Base-by-base conservation (phyloP, 495 filamentous ascomycete species). In the Acidiella bohemica region DNA sequence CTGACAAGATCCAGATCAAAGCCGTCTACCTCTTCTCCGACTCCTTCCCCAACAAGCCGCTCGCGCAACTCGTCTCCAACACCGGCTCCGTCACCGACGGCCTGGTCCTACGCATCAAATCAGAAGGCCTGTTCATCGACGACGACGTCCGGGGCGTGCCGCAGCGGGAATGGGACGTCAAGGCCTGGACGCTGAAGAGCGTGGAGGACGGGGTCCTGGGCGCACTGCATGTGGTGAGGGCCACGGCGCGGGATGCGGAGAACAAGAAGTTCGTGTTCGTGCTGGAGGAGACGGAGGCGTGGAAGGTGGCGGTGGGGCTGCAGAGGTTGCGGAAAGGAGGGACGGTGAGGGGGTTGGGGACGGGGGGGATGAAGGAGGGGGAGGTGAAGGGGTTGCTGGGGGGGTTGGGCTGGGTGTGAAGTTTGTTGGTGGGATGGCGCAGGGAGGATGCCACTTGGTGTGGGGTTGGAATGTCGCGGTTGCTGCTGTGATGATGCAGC, bases 121-220 rank as follows among this genome's bases (percentile, higher is more conserved):
- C 78, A 2, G 90, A 93, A 57, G 90, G 90, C 3, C 72, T 95
- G 24, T 96, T 96, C 58, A 84, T 97, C 49, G 90, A 97, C 55
- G 92, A 96, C 56, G 90, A 94, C 51, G 66, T 94, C 26, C 75
- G 85, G 13, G 76, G 76, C 28, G 80, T 93, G 2, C 75, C 80
- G 14, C 84, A 93, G 57, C 72, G 90, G 34, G 92, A 96, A 62
- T 97, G 92, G 92, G 90, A 97, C 56, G 72, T 95, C 58, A 95
- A 95, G 56, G 87, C 88, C 13, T 95, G 90, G 90, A 93, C 84
- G 10, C 71, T 97, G 62, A 94, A 87, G 59, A 65, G 77, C 19
- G 75, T 90, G 49, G 90, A 97, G 67, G 78, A 95, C 58, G 87
- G 83, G 33, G 23, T n/a, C 22, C 29, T 24, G 21, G 38, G 31